phyloP scores from a whole-genome alignment of 371 early-diverging fungal genomes.

The Massospora cicadina region DNA sequence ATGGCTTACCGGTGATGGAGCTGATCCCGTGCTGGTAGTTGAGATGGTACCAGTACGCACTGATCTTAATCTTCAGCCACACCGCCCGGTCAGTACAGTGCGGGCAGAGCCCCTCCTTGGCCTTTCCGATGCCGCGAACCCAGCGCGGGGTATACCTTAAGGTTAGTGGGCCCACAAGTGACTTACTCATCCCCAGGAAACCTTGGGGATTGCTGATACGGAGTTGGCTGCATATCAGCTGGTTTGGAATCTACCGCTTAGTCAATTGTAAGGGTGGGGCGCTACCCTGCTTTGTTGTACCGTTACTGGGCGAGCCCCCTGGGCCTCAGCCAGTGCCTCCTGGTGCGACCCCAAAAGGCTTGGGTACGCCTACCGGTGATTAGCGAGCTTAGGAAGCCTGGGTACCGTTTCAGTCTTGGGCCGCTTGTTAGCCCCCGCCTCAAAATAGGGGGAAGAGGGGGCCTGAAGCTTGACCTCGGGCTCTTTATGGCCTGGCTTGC shows the following conservation, averaged over 20 bases:
- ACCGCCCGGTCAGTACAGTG: constrained; percentile 13
- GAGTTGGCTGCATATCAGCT: background rate
- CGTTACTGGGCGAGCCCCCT: background rate
- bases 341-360: background rate
- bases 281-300: background rate
- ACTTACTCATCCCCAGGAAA: constrained; percentile 16
- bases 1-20: constrained; percentile 15
- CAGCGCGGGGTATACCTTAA: constrained; percentile 16
- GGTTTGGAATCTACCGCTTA: constrained; percentile 1
- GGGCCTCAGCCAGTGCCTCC: background rate
- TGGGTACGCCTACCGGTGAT: background rate
- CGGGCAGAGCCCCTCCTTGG: constrained; percentile 17
- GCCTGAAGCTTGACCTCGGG: background rate
- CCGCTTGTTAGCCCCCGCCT: background rate
- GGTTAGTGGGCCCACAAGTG: background rate
- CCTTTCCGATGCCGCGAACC: constrained; percentile 17
- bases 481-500: background rate
- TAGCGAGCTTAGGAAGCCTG: background rate
- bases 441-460: background rate
- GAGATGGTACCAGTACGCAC: constrained; percentile 17
- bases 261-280: background rate
- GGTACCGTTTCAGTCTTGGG: background rate
- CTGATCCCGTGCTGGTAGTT: constrained; percentile 17
- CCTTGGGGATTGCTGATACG: constrained; percentile 14
- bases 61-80: constrained; percentile 16